A percentile compares a stretch with the other conserved stretches of the same genome.
These are phyloP conservation scores for Rosa rugosa DNA, from an alignment of 306 rosid species.

Conservation along the genomic window DNA sequence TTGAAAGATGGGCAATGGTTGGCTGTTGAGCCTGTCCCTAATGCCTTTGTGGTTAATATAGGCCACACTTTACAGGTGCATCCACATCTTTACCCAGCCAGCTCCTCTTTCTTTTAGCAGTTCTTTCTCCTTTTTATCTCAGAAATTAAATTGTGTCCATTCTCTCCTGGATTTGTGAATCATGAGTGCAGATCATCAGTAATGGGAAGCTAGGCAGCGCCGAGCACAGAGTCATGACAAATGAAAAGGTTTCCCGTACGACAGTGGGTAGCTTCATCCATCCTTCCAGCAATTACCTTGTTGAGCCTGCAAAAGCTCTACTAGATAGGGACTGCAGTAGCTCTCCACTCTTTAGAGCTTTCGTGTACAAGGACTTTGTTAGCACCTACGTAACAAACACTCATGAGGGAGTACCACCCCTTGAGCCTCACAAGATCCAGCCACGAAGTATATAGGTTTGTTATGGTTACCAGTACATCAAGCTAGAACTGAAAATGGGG, in stretches of 20 bases:
- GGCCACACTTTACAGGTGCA: constrained; percentile 16
- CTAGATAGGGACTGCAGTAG: background rate
- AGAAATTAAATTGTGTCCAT: no score
- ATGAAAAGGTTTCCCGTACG: constrained; percentile 14
- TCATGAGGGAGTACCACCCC: constrained; percentile 15
- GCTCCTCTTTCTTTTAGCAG: background rate
- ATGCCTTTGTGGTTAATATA: no score
- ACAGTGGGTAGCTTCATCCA: constrained; percentile 16
- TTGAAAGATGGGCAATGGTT: no score
- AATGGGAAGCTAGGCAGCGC: constrained; percentile 29
- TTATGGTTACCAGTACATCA: no score
- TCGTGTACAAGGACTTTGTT: constrained; percentile 24
- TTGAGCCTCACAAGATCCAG: constrained; percentile 21
- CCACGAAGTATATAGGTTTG: background rate
- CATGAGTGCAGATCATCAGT: constrained; percentile 14
- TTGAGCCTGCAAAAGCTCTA: constrained; percentile 26
- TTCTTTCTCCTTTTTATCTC: background rate
- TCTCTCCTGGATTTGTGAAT: background rate
- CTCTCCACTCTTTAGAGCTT: constrained; percentile 8
- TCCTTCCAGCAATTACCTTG: constrained; percentile 17
- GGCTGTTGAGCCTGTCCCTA: no score
- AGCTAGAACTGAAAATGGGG: no score
- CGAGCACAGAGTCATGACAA: constrained; percentile 28
- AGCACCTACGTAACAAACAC: constrained; percentile 8
- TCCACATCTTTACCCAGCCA: background rate